Evolutionary conservation across 2,329 filamentous ascomycete species (phyloP).

Genomic region (Colletotrichum shisoi): DNA sequence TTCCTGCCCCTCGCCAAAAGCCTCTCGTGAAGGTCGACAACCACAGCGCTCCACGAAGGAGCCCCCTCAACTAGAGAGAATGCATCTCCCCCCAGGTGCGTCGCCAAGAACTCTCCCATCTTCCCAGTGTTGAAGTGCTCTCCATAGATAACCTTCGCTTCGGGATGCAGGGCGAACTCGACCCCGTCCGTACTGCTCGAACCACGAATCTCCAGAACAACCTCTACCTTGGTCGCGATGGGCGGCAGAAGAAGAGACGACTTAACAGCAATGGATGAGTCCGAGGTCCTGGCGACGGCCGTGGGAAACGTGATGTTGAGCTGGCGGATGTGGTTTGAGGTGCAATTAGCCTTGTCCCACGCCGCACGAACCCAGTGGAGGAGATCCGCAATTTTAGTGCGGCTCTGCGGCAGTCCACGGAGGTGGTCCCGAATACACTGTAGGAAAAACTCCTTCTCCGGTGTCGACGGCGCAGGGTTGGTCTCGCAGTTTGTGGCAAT

Average conservation of each 20-base stretch:
- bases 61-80: slow-evolving; percentile 45
- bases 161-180: slow-evolving; percentile 61
- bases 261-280: slow-evolving; percentile 69
- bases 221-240: slow-evolving; percentile 73
- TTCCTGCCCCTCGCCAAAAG: slow-evolving; percentile 65
- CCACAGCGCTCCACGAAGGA: slow-evolving; percentile 61
- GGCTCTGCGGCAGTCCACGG: slow-evolving; percentile 66
- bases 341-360: slow-evolving; percentile 71
- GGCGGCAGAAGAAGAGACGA: slow-evolving; percentile 69
- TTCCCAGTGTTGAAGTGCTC: slow-evolving; percentile 79
- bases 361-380: slow-evolving; percentile 66
- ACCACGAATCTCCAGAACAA: slow-evolving; percentile 64
- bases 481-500: slow-evolving; percentile 66
- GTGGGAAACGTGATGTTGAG: slow-evolving; percentile 72
- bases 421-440: slow-evolving; percentile 74
- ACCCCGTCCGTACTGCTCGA: slow-evolving; percentile 58
- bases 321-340: slow-evolving; percentile 67
- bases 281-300: slow-evolving; percentile 67
- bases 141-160: slow-evolving; percentile 75
- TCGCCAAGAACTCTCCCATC: slow-evolving; percentile 74
- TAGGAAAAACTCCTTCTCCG: slow-evolving; percentile 78
- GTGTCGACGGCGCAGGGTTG: slow-evolving; percentile 64
- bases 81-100: slow-evolving; percentile 56
- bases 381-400: slow-evolving; percentile 65
- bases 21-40: slow-evolving; percentile 64